Conservation (phyloP, 345 rosid species). For the Sonneratia caseolaris region DNA sequence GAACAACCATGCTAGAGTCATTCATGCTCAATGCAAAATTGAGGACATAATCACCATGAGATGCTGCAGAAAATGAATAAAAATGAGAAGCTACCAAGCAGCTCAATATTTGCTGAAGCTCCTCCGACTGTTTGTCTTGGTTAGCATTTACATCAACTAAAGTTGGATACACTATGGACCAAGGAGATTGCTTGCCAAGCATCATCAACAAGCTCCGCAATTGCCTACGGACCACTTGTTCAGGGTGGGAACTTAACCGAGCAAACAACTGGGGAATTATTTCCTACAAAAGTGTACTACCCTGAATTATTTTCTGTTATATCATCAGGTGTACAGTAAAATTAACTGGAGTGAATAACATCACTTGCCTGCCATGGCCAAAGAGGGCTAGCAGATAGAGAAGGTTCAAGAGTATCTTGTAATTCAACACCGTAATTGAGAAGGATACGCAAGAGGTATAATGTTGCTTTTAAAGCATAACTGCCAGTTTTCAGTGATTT, state of each 20-base stretch:
- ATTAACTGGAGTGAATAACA: constrained; percentile 10
- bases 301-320: neutral
- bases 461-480: constrained; percentile 62
- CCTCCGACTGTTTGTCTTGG: constrained; percentile 63
- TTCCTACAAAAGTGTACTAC: constrained; percentile 38
- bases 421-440: constrained; percentile 81
- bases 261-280: constrained; percentile 84
- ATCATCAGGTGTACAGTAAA: constrained; percentile 5
- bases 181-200: constrained; percentile 79
- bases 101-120: constrained; percentile 65
- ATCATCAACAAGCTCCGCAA: constrained; percentile 64
- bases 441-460: constrained; percentile 68
- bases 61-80: constrained; percentile 6
- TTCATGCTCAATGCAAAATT: neutral
- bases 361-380: constrained; percentile 80
- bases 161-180: constrained; percentile 81
- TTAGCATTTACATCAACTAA: constrained; percentile 74
- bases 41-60: neutral
- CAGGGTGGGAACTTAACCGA: constrained; percentile 84
- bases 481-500: constrained; percentile 50
- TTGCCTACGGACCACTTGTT: constrained; percentile 70
- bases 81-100: constrained; percentile 53
- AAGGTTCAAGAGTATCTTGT: constrained; percentile 60
- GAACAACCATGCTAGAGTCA: neutral
- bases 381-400: constrained; percentile 70